A percentile compares a stretch with the other conserved stretches of the same genome.
Conservation (phyloP, 1,284 basidiomycete genomes). For the Binderoboletus segoi region DNA sequence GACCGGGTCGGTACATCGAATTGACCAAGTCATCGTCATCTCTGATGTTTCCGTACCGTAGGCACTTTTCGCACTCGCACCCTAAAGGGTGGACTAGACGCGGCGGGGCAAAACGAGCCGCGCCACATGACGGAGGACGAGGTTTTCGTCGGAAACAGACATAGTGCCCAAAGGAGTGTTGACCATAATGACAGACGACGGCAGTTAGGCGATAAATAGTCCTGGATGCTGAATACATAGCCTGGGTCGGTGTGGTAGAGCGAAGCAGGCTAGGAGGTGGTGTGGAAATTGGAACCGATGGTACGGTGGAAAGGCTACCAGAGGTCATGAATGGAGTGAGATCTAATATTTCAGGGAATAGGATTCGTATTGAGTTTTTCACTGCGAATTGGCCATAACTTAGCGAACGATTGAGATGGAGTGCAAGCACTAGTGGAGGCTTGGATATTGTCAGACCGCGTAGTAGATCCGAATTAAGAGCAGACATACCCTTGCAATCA, state of each 20-base stretch:
- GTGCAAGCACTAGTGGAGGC: constrained; percentile 80
- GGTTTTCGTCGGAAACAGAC: constrained; percentile 88
- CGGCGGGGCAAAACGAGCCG: constrained; percentile 47
- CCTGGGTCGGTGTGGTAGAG: constrained; percentile 56
- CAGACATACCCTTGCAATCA: constrained; percentile 73
- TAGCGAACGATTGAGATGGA: constrained; percentile 87
- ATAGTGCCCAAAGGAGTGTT: constrained; percentile 90
- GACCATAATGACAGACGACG: constrained; percentile 88
- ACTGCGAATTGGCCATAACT: constrained; percentile 74
- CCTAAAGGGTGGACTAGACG: constrained; percentile 50
- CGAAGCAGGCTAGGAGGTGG: constrained; percentile 50
- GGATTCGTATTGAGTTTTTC: constrained; percentile 81
- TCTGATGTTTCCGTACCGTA: constrained; percentile 43
- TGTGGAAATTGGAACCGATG: constrained; percentile 66
- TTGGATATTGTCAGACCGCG: constrained; percentile 37
- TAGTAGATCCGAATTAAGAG: constrained; percentile 2
- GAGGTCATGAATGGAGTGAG: constrained; percentile 82
- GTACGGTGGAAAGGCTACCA: constrained; percentile 68
- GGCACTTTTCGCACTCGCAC: constrained; percentile 47
- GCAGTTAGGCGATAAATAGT: constrained; percentile 80
- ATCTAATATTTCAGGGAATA: constrained; percentile 85
- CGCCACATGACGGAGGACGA: constrained; percentile 38
- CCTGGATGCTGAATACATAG: constrained; percentile 50
- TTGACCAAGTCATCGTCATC: constrained; percentile 39
- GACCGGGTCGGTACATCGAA: constrained; percentile 45